Evolutionary conservation across 2,329 filamentous ascomycete genomes (phyloP).

Genomic region (Colletotrichum australisinense): DNA sequence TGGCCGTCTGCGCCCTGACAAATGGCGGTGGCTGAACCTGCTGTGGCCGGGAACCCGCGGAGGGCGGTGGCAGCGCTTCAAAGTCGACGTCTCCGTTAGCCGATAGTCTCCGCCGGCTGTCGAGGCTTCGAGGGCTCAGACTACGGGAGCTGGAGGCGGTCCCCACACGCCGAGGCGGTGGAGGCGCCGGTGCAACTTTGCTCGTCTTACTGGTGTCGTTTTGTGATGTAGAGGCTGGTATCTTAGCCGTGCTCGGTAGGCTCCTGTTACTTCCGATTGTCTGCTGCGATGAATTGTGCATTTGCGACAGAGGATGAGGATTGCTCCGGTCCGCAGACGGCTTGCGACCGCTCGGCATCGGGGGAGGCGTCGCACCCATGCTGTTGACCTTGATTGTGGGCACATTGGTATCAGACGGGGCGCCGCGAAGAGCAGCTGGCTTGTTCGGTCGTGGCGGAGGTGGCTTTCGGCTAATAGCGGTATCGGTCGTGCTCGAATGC

Average conservation of each 20-base stretch:
- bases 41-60: constrained; percentile 36
- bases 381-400: constrained; percentile 16
- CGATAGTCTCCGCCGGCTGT: constrained; percentile 44
- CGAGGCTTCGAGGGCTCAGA: constrained; percentile 45
- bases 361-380: constrained; percentile 39
- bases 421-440: constrained; percentile 64
- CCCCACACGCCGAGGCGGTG: constrained; percentile 58
- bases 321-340: constrained; percentile 40
- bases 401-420: constrained; percentile 45
- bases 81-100: constrained; percentile 55
- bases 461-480: constrained; percentile 42
- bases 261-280: constrained; percentile 39
- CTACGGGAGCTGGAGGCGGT: constrained; percentile 49
- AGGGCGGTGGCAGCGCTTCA: constrained; percentile 51
- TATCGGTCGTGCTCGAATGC: constrained; percentile 43
- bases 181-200: constrained; percentile 52
- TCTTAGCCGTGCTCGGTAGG: constrained; percentile 14
- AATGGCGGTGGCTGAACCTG: constrained; percentile 37
- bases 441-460: constrained; percentile 65
- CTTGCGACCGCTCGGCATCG: constrained; percentile 50
- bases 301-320: constrained; percentile 53
- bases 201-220: constrained; percentile 24
- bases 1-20: constrained; percentile 41
- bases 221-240: constrained; percentile 3
- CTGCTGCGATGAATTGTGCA: constrained; percentile 53